Base-by-base conservation (phyloP, 1,284 basidiomycete species). In the Hemileia vastatrix region DNA sequence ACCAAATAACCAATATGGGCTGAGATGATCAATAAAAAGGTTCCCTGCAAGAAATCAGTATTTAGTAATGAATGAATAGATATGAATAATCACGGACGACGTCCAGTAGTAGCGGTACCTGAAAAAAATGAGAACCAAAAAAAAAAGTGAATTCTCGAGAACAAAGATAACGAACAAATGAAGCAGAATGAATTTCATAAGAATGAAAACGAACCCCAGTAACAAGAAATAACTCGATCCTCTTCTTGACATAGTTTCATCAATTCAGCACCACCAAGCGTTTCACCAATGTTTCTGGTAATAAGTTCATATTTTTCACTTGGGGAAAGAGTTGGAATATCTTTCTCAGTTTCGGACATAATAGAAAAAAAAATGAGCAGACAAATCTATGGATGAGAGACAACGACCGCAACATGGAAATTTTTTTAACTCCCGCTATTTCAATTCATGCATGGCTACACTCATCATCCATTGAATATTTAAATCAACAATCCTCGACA, bases 1-100 rank as follows among this genome's bases (percentile, higher is more conserved):
- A 95, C 94, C 75, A 96, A 92, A 81, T 99, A 99, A 9, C 90
- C 95, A 65, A 98, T 87, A 73, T 98, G 94, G 21, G 92, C 91
- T 95, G 70, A n/a, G 21, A 54, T 31, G 18, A 50, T 13, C 19
- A 6, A 15, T 40, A 21, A 18, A 57, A 45, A 47, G 21, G 31
- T 65, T 13, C 6, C 19, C 47, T 8, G 3, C 9, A 54, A 48
- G 32, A 31, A 6, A 47, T 36, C 8, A 40, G 27, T 27, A 32
- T 40, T 15, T 18, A 49, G n/a, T 64, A 63, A 40, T n/a, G 23
- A 27, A 11, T 47, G n/a, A n/a, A n/a, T n/a, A n/a, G n/a, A n/a
- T n/a, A n/a, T n/a, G n/a, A n/a, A n/a, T 21, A 19, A 27, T 64
- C 27, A 79, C 88, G 77, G 76, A 94, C 90, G 94, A 79, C 91